Percentiles rank a stretch among this genome's conserved stretches.
These are phyloP conservation scores for Coemansia sp. DNA, from an alignment of 192 early-diverging fungal species.

Conservation along the genomic window DNA sequence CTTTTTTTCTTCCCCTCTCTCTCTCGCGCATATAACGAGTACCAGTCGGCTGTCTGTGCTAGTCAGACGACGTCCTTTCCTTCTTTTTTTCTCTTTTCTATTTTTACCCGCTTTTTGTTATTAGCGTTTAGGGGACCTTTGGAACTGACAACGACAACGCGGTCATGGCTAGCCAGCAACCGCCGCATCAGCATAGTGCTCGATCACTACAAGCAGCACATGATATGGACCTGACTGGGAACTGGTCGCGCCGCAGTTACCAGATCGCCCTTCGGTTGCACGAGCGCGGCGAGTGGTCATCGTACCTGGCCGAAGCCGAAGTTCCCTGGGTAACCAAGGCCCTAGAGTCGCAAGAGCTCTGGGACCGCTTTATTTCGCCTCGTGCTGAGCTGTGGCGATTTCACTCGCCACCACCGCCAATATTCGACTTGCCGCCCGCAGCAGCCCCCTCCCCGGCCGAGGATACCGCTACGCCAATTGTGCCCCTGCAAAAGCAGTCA, in stretches of 20 bases:
- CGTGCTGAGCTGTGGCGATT: constrained; percentile 47
- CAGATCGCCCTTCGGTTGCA: constrained; percentile 44
- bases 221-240: constrained; percentile 3
- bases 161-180: background rate
- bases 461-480: background rate
- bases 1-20: background rate
- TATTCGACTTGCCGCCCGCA: constrained; percentile 16
- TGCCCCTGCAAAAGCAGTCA: background rate
- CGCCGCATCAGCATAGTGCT: background rate
- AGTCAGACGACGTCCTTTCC: background rate
- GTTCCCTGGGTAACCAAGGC: constrained; percentile 37
- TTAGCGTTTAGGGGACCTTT: background rate
- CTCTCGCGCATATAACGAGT: background rate
- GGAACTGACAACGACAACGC: background rate
- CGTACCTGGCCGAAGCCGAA: constrained; percentile 34
- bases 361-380: constrained; percentile 50
- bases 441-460: background rate
- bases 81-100: background rate
- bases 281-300: constrained; percentile 31
- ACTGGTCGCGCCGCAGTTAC: constrained; percentile 41
- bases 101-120: background rate
- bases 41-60: background rate
- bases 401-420: constrained; percentile 26
- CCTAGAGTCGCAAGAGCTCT: constrained; percentile 40
- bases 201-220: background rate